Conservation (phyloP, 139 green algal genomes). For the Nannochloris sp. region DNA sequence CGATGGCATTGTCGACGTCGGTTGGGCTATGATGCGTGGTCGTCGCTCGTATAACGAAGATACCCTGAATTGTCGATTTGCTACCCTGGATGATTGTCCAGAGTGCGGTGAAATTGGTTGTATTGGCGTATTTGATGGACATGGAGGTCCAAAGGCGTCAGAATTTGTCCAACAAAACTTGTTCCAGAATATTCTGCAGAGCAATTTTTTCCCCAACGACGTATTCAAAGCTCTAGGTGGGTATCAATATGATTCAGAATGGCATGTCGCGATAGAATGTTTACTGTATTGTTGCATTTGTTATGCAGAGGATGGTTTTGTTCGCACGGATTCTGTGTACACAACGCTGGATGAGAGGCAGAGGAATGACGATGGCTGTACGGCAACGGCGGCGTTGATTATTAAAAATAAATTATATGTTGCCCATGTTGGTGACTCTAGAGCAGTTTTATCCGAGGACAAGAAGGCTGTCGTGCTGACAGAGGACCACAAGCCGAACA, state of each 20-base stretch:
- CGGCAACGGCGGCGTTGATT: constrained; percentile 71
- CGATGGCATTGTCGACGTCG: constrained; percentile 15
- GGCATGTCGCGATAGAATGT: too few relatives aligned
- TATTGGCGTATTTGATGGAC: constrained; percentile 93
- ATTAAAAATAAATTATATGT: constrained; percentile 57
- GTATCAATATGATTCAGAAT: background rate
- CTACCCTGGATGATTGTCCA: constrained; percentile 5
- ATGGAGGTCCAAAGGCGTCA: constrained; percentile 78
- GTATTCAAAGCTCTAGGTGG: constrained; percentile 42
- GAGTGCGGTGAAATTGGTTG: constrained; percentile 42
- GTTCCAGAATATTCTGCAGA: constrained; percentile 71
- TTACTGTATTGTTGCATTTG: background rate
- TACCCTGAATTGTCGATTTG: constrained; percentile 15
- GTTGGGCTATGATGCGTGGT: constrained; percentile 23
- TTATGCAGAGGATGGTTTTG: constrained; percentile 41
- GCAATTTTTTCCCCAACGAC: constrained; percentile 57
- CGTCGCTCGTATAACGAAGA: constrained; percentile 22
- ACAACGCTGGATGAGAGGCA: constrained; percentile 44
- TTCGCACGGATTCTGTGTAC: constrained; percentile 73
- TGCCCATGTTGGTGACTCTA: constrained; percentile 86
- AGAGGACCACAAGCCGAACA: constrained; percentile 94
- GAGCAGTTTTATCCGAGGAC: constrained; percentile 66
- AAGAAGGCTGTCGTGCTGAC: constrained; percentile 59
- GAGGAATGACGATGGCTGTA: constrained; percentile 76
- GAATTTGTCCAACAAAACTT: constrained; percentile 76